Evolutionary conservation across 305 asterid genomes (phyloP).

Genomic region (Fraxinus latifolia): DNA sequence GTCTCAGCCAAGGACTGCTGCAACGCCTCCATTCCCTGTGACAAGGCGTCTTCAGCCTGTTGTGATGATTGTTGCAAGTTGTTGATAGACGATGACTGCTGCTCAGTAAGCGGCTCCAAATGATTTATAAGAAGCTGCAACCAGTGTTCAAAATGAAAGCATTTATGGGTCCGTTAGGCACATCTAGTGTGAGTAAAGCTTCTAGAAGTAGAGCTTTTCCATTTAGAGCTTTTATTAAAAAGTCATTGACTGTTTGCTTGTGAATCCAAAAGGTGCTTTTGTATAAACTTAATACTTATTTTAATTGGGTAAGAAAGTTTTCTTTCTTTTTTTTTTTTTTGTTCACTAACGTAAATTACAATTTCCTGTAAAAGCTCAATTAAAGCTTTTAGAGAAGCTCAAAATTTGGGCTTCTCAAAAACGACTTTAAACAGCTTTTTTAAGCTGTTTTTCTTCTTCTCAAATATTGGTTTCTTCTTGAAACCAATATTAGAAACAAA

Average conservation of each 20-base stretch:
- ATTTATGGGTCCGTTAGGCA: background rate
- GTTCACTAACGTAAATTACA: background rate
- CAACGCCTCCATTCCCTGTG: slow-evolving; percentile 10
- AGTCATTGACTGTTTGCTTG: background rate
- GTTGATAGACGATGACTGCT: background rate
- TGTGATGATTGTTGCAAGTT: slow-evolving; percentile 3
- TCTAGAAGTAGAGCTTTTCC: background rate
- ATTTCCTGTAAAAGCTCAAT: background rate
- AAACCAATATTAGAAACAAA: background rate
- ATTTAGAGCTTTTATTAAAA: too few relatives aligned
- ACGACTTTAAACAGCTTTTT: background rate
- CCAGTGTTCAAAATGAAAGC: background rate
- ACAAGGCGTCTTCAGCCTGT: slow-evolving; percentile 4
- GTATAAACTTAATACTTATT: too few relatives aligned
- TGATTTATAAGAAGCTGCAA: background rate
- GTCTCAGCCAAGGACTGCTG: slow-evolving; percentile 7
- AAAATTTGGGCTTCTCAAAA: background rate
- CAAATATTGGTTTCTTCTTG: background rate
- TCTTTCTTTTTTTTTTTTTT: too few relatives aligned
- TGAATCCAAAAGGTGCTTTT: background rate
- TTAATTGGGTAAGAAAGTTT: background rate
- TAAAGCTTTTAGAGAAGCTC: background rate
- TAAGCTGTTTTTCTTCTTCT: background rate
- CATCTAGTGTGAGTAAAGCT: background rate
- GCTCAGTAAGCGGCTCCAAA: background rate